Evolutionary conservation across 805 yeast species (phyloP).

Genomic region (Candida loeiensis): DNA sequence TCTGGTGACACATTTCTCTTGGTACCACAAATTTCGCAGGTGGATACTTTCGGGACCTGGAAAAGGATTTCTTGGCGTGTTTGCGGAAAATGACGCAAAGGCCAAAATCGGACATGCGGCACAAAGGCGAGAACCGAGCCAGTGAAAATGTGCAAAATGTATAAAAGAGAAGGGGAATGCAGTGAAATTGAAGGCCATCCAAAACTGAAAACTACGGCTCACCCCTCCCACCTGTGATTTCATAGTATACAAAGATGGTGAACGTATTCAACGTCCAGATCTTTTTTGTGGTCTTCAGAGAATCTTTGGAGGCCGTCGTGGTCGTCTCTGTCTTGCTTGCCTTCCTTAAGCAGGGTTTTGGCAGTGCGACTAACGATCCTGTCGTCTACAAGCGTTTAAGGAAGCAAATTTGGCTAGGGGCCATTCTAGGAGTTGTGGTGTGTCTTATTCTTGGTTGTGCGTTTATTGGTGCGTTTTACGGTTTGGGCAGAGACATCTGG

Average conservation of each 20-base stretch:
- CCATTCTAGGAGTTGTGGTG: slow-evolving; percentile 63
- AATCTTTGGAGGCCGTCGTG: slow-evolving; percentile 86
- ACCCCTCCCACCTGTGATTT: slow-evolving; percentile 5
- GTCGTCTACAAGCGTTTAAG: slow-evolving; percentile 56
- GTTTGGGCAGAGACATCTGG: slow-evolving; percentile 80
- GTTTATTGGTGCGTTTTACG: slow-evolving; percentile 90
- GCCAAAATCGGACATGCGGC: not conserved
- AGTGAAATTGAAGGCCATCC: not conserved
- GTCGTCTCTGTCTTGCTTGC: slow-evolving; percentile 89
- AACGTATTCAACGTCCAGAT: slow-evolving; percentile 68
- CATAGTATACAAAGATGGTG: slow-evolving; percentile 29
- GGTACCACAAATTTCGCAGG: not conserved
- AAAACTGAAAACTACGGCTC: slow-evolving; percentile 4
- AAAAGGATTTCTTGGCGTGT: not conserved
- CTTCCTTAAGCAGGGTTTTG: slow-evolving; percentile 86
- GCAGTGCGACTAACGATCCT: slow-evolving; percentile 45
- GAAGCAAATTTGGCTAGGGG: slow-evolving; percentile 88
- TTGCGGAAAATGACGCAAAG: not conserved
- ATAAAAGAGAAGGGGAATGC: not conserved
- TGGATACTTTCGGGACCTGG: not conserved
- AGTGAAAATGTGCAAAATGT: no score
- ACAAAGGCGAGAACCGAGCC: not conserved
- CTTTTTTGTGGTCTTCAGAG: slow-evolving; percentile 91
- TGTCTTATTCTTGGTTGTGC: slow-evolving; percentile 89
- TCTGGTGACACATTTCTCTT: not conserved